Base-by-base conservation (phyloP, 129 eudicot species). In the Flaveria trinervia region DNA sequence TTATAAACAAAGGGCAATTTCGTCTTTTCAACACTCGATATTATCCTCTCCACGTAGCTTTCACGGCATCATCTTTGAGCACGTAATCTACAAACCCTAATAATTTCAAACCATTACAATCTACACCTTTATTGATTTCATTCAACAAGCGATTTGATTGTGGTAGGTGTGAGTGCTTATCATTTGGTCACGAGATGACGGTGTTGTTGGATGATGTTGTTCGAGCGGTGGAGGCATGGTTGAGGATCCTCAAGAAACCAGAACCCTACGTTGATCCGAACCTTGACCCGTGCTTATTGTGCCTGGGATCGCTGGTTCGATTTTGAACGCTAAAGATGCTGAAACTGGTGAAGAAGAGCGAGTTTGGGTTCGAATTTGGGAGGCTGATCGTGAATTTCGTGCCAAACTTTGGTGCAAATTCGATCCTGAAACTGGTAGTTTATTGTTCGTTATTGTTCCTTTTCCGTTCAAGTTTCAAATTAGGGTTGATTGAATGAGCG, bases 301-400 rank as follows among this genome's bases (percentile, higher is more conserved):
- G 8, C 97, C 99, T 4, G 99, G 99, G 6, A 88, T 94, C 13
- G 99, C 97, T 66, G 99, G 99, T 18, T 94, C 99, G 0, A 86
- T 94, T 68, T 86, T 94, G 36, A 79, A 94, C 52, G 96, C 99
- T 9, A 87, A 84, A 51, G 90, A 94, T 74, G 84, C 45, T 80
- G 84, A 82, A 3, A 83, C 82, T 12, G 97, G 97, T 22, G 66
- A 83, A 15, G 83, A 78, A 30, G 99, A 94, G 70, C 86, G 97
- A 30, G 96, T 94, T 13, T 94, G 99, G 99, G 97, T 94, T 61
- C 89, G 99, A 59, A 91, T 94, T 51, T 80, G 93, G 33, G 92
- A 87, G 33, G 97, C 99, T 51, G 99, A 94, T 84, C 92, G 80
- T 51, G 95, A 87, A 84, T 91, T 91, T 43, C 86, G 99, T 10